A percentile compares a stretch with the other conserved stretches of the same genome.
phyloP scores from a whole-genome alignment of 176 grass and related monocot species.

The Thinopyrum elongatum region DNA sequence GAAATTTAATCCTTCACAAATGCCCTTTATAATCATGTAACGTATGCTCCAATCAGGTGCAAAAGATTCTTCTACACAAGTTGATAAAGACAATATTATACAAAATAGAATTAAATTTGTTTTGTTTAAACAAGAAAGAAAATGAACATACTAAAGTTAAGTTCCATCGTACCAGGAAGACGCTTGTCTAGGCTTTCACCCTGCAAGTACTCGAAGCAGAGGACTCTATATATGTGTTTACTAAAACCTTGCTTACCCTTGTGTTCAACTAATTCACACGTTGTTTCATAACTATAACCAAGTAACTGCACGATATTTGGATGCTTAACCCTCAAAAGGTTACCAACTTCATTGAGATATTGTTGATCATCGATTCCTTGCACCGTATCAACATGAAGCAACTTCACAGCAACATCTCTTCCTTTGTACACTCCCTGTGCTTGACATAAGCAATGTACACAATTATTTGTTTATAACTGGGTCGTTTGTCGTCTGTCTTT shows the following conservation, averaged over 20 bases:
- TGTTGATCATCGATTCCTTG: background rate
- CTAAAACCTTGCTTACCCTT: background rate
- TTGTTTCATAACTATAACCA: background rate
- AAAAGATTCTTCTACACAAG: background rate
- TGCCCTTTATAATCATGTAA: background rate
- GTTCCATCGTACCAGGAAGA: background rate
- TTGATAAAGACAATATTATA: background rate
- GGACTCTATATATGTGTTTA: background rate
- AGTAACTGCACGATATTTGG: background rate
- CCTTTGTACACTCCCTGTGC: background rate
- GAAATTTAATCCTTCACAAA: background rate
- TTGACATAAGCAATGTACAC: background rate
- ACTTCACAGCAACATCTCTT: background rate
- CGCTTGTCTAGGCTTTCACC: background rate
- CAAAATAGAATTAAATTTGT: background rate
- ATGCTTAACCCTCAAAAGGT: background rate
- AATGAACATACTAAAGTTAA: background rate
- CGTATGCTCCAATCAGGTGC: background rate
- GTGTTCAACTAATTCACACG: background rate
- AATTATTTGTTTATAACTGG: background rate
- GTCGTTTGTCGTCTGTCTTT: background rate
- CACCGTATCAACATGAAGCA: background rate
- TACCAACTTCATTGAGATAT: background rate
- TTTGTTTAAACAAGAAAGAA: background rate
- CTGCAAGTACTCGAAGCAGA: background rate